These are phyloP conservation scores for Stachybotrys chartarum DNA, from an alignment of 2,329 filamentous ascomycete species.

Conservation along the genomic window DNA sequence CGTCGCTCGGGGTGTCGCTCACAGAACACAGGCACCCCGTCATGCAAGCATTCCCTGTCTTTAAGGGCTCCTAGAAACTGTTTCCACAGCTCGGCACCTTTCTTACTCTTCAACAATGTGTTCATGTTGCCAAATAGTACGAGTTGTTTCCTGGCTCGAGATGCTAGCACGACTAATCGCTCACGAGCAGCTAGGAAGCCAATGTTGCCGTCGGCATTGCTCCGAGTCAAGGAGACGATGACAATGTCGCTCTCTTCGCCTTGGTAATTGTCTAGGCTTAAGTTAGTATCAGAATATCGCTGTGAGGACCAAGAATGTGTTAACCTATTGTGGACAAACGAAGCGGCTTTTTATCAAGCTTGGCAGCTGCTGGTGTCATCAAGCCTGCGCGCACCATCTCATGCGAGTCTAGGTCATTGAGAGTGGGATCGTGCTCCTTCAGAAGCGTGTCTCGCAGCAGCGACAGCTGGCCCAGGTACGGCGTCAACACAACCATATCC, in stretches of 20 bases:
- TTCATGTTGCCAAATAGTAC: conserved; percentile 64
- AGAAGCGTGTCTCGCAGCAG: conserved; percentile 46
- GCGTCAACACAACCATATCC: conserved; percentile 61
- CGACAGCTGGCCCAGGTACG: conserved; percentile 63
- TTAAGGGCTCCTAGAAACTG: conserved; percentile 51
- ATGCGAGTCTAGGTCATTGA: conserved; percentile 62
- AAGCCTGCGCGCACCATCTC: conserved; percentile 55
- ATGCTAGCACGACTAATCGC: conserved; percentile 63
- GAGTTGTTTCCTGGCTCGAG: conserved; percentile 56
- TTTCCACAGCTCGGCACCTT: conserved; percentile 38
- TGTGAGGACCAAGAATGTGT: conserved; percentile 14
- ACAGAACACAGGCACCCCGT: conserved; percentile 55
- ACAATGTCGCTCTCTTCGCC: conserved; percentile 72
- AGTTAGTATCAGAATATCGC: background rate
- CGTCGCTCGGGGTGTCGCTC: conserved; percentile 47
- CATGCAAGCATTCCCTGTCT: conserved; percentile 41
- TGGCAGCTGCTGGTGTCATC: conserved; percentile 43
- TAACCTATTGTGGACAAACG: conserved; percentile 63
- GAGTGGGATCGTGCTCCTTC: conserved; percentile 51
- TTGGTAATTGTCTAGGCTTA: conserved; percentile 62
- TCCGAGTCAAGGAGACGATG: conserved; percentile 59
- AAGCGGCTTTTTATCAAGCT: conserved; percentile 43
- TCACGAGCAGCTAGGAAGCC: conserved; percentile 63
- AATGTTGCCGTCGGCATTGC: conserved; percentile 56
- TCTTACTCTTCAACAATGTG: conserved; percentile 54